Evolutionary conservation across 441 rosid species (phyloP), one percentile per base, ranked within the genome.

Genomic region (Mallotus repandus): DNA sequence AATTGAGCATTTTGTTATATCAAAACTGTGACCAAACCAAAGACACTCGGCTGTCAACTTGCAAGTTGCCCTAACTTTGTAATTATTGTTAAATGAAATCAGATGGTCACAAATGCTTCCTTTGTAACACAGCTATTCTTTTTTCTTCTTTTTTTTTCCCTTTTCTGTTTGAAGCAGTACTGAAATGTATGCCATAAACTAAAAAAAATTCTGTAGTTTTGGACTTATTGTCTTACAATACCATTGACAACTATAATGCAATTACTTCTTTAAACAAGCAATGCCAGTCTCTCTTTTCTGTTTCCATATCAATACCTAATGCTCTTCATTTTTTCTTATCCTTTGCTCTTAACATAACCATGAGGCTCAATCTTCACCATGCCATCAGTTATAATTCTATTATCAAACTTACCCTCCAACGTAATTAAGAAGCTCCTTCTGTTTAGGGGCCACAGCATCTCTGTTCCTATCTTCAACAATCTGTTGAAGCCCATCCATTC

Each of bases 361-460:
- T 54, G 19, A 71, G 52, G 45, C 32, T 41, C 53, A 46, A 43
- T 48, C 43, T 43, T 38, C 29, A 73, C 49, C 50, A 45, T 57
- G 54, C 8, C 2, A 14, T 59, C 14, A 62, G 22, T 18, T 74
- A 73, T 55, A 62, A 73, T 69, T 66, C 46, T 25, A 66, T 14
- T 19, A 62, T 43, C 74, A 67, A 67, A 79, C 91, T 84, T 69
- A 93, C 99, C 92, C 82, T 75, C 99, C 93, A 61, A 96, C 96
- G 79, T 88, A 96, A 55, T 82, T 87, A 70, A 96, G 99, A 74
- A 96, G 81, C 78, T 91, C 97, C 86, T 86, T 96, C 81, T 96
- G 99, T 77, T 90, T 96, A 13, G 96, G 84, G 29, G 91, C 97
- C 71, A 96, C 96, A 0, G 88, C 98, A 53, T 96, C 99, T 88